Evolutionary conservation across 176 grass and related monocot species (phyloP).

Genomic region (Saccharum officinarum): DNA sequence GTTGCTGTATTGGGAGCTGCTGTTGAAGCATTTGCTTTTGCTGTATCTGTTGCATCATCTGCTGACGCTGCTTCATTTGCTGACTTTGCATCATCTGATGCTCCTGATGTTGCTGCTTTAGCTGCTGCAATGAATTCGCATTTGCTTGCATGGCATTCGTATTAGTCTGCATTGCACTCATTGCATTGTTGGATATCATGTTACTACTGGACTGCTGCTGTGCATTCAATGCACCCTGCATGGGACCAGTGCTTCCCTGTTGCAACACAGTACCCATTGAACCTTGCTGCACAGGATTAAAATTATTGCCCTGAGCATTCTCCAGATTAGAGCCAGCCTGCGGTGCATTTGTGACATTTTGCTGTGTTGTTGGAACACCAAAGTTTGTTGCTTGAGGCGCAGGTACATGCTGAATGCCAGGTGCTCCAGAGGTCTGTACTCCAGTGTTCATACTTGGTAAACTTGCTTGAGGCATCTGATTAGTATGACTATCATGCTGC

Average conservation of each 20-base stretch:
- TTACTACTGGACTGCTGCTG: conserved; percentile 62
- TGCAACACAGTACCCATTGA: conserved; percentile 44
- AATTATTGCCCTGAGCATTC: conserved; percentile 51
- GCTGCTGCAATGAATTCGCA: conserved; percentile 57
- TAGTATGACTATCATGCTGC: neutral
- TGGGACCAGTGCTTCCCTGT: conserved; percentile 45
- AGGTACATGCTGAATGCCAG: conserved; percentile 62
- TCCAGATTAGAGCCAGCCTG: conserved; percentile 61
- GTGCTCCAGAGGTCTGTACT: conserved; percentile 41
- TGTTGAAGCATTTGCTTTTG: conserved; percentile 63
- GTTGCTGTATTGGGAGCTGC: conserved; percentile 49
- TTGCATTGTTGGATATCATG: conserved; percentile 55
- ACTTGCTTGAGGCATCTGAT: neutral
- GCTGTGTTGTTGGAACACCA: conserved; percentile 61
- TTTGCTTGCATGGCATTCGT: conserved; percentile 63
- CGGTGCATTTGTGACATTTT: conserved; percentile 62
- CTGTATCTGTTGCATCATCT: conserved; percentile 56
- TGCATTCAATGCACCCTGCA: conserved; percentile 48
- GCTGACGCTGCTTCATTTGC: conserved; percentile 74
- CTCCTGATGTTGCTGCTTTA: conserved; percentile 78
- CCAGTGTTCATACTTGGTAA: neutral
- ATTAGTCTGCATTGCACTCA: conserved; percentile 63
- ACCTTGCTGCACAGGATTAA: conserved; percentile 76
- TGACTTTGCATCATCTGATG: conserved; percentile 65
- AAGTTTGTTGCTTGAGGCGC: conserved; percentile 60